phyloP scores from a whole-genome alignment of 345 rosid genomes.

The Atalantia buxifolia region DNA sequence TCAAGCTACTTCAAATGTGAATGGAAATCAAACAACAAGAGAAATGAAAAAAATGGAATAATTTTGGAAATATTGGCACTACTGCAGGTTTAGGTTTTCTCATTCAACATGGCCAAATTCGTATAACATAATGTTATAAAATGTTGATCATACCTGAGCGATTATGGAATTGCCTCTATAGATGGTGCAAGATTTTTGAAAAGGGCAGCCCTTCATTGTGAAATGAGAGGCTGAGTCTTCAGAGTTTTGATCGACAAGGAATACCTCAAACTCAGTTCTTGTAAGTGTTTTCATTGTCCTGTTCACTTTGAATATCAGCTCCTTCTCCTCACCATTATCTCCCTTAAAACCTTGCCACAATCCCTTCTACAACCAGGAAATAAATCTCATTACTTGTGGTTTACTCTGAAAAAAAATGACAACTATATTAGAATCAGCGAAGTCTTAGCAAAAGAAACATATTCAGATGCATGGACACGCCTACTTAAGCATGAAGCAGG shows the following conservation, averaged over 20 bases:
- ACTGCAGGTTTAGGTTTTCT: neutral
- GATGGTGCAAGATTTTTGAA: constrained; percentile 80
- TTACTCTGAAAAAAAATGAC: neutral
- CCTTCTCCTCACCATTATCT: constrained; percentile 36
- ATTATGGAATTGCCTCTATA: constrained; percentile 54
- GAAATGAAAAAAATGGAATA: neutral
- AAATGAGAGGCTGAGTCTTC: constrained; percentile 35
- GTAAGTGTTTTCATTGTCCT: constrained; percentile 46
- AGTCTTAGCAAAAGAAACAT: neutral
- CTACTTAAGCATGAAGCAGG: neutral
- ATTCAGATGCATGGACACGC: neutral
- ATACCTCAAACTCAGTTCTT: constrained; percentile 60
- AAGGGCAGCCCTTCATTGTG: constrained; percentile 61
- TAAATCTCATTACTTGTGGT: constrained; percentile 3
- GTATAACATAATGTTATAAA: neutral
- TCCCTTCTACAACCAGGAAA: constrained; percentile 48
- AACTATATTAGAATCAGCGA: neutral
- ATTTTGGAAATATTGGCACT: neutral
- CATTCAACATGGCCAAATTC: neutral
- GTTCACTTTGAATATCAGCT: constrained; percentile 47
- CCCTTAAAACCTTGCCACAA: constrained; percentile 65
- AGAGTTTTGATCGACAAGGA: constrained; percentile 29
- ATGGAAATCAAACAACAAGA: neutral
- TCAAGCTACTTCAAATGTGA: neutral
- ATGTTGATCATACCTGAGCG: constrained; percentile 58